Evolutionary conservation across 2,329 filamentous ascomycete species (phyloP).

Genomic region (Trichoderma asperellum): DNA sequence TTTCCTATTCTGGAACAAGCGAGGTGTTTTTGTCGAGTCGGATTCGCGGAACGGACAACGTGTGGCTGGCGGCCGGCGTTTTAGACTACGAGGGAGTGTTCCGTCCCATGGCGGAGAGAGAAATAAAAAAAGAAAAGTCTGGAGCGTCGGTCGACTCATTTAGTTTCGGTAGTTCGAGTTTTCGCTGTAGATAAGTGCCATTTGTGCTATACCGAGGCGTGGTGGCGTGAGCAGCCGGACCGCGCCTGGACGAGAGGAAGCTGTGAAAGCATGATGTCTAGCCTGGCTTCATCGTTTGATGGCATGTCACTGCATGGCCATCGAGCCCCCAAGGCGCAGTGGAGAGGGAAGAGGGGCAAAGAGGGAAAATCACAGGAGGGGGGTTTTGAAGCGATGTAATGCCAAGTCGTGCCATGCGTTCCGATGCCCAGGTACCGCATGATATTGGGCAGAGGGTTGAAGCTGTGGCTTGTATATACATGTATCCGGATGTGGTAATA

Average conservation of each 20-base stretch:
- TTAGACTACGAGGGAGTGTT: too few species aligned
- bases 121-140: not conserved
- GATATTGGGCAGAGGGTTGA: not conserved
- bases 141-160: not conserved
- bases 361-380: not conserved
- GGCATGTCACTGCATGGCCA: not conserved
- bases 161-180: not conserved
- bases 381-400: not conserved
- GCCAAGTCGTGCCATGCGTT: not conserved
- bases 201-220: not conserved
- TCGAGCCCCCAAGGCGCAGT: not conserved
- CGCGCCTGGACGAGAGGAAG: not conserved
- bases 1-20: not conserved
- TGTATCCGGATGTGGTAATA: not conserved
- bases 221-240: not conserved
- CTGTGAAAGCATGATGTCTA: not conserved
- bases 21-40: conserved; percentile 5
- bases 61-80: not conserved
- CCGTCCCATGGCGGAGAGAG: too few species aligned
- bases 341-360: not conserved
- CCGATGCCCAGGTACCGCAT: not conserved
- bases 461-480: not conserved
- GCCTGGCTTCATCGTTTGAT: not conserved
- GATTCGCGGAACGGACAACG: not conserved
- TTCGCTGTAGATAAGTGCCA: not conserved